phyloP scores from a whole-genome alignment of 139 green algal genomes.

The Tetradesmus obliquus region DNA sequence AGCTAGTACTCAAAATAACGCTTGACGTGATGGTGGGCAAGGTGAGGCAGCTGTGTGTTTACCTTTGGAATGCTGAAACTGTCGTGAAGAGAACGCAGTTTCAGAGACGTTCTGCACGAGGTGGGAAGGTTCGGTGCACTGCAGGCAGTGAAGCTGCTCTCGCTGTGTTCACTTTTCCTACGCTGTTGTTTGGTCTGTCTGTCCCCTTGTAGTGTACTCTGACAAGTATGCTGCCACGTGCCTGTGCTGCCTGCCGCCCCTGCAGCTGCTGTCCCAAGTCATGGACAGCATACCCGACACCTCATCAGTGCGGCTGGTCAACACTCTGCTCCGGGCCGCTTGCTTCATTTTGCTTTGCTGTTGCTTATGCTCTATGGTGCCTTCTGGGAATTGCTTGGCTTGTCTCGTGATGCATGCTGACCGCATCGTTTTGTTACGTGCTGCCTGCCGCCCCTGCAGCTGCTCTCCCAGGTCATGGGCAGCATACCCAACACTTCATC shows the following conservation, averaged over 20 bases:
- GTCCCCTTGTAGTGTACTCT: too few species aligned
- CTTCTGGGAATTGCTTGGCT: background rate
- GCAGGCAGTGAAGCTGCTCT: too few species aligned
- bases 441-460: background rate
- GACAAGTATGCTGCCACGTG: too few species aligned
- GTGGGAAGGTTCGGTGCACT: too few species aligned
- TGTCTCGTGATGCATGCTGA: background rate
- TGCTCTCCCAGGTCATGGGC: constrained; percentile 6
- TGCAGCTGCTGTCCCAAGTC: constrained; percentile 30
- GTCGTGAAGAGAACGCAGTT: too few species aligned
- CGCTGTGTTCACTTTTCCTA: too few species aligned
- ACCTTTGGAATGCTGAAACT: too few species aligned
- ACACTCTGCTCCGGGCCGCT: background rate
- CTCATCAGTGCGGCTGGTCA: background rate
- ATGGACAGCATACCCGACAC: background rate
- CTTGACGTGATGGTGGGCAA: constrained; percentile 18
- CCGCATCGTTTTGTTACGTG: background rate
- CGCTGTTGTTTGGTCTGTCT: too few species aligned
- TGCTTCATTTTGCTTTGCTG: background rate
- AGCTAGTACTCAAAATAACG: constrained; percentile 39
- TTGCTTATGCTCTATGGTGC: background rate
- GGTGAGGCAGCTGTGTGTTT: background rate
- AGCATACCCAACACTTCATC: constrained; percentile 5
- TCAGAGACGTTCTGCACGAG: too few species aligned
- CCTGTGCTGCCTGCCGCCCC: background rate